phyloP scores from a whole-genome alignment of 768 basidiomycete genomes.

The Lactifluus piperatus region DNA sequence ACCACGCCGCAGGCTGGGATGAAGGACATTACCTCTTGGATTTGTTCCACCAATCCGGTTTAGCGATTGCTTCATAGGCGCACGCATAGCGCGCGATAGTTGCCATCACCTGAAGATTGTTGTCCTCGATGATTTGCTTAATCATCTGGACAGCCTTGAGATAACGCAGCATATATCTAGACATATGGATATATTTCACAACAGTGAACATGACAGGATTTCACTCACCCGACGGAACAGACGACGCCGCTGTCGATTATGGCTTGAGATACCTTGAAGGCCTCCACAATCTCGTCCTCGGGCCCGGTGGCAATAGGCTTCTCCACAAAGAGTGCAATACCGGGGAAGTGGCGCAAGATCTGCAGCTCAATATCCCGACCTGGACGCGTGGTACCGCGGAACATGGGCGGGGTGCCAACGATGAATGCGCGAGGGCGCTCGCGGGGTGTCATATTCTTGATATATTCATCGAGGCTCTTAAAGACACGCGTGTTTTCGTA shows the following conservation, averaged over 20 bases:
- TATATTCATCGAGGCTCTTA: conserved; percentile 80
- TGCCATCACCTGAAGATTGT: conserved; percentile 90
- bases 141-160: conserved; percentile 92
- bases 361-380: conserved; percentile 84
- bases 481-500: conserved; percentile 84
- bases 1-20: not conserved
- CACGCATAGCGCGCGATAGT: conserved; percentile 93
- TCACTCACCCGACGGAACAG: conserved; percentile 77
- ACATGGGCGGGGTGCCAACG: conserved; percentile 90
- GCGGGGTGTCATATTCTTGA: conserved; percentile 52
- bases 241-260: conserved; percentile 65
- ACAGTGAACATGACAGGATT: not conserved
- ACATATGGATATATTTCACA: not conserved
- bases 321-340: conserved; percentile 84
- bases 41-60: conserved; percentile 93
- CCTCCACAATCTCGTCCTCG: conserved; percentile 53
- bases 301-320: conserved; percentile 87
- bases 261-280: conserved; percentile 60
- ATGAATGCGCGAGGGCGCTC: conserved; percentile 75
- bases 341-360: conserved; percentile 81
- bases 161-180: conserved; percentile 91
- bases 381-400: conserved; percentile 66
- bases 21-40: conserved; percentile 52
- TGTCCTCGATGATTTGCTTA: conserved; percentile 92
- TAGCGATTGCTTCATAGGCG: conserved; percentile 72